phyloP scores from a whole-genome alignment of 73 alveolate species.

The Paramecium sonneborni region DNA sequence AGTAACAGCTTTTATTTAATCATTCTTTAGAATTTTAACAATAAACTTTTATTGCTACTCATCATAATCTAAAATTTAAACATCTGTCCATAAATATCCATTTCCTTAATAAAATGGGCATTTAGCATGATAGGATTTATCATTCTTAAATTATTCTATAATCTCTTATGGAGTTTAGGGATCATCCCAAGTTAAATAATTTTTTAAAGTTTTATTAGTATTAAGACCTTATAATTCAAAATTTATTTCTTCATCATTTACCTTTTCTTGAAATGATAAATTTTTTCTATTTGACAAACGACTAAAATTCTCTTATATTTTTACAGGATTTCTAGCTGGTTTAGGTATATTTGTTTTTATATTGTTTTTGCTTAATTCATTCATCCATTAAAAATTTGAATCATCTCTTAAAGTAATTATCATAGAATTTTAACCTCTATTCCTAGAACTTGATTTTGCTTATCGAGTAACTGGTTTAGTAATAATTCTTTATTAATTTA shows the following conservation, averaged over 20 bases:
- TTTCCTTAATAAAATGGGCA: conserved; percentile 2
- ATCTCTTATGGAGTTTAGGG: conserved; percentile 21
- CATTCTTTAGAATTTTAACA: conserved; percentile 51
- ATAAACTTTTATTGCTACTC: not conserved
- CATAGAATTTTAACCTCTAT: conserved; percentile 1
- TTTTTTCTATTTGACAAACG: conserved; percentile 2
- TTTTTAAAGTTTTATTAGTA: conserved; percentile 46
- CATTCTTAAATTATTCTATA: not conserved
- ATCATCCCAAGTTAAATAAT: conserved; percentile 33
- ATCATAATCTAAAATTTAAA: conserved; percentile 6
- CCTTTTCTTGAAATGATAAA: not conserved
- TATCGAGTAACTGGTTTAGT: not conserved
- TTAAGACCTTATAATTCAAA: conserved; percentile 44
- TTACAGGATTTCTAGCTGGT: conserved; percentile 54
- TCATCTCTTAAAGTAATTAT: conserved; percentile 12
- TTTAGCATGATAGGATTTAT: not conserved
- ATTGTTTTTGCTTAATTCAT: conserved; percentile 5
- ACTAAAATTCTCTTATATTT: conserved; percentile 31
- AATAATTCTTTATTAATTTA: not conserved
- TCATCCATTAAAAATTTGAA: conserved; percentile 33
- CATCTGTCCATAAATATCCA: conserved; percentile 25
- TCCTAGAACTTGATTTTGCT: conserved; percentile 25
- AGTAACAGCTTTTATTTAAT: conserved; percentile 23
- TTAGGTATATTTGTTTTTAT: conserved; percentile 11
- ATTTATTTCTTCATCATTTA: conserved; percentile 29